phyloP scores from a whole-genome alignment of 495 filamentous ascomycete genomes.

The Penicillium samsonianum region DNA sequence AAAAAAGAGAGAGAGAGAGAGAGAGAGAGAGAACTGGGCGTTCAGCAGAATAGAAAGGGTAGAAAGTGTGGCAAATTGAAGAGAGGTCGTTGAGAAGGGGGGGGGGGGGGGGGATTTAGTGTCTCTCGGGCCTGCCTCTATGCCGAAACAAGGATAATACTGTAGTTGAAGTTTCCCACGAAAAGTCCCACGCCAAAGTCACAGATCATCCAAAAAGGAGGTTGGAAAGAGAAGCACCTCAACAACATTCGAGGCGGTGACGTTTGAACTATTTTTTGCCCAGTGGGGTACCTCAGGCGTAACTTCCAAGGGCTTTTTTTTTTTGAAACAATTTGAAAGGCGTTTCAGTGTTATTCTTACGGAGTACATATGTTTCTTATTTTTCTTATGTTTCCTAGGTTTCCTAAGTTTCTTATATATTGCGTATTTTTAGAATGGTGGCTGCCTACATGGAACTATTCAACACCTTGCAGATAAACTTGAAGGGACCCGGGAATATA shows the following conservation, averaged over 20 bases:
- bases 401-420: background rate
- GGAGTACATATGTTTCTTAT: background rate
- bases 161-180: background rate
- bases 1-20: background rate
- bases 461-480: background rate
- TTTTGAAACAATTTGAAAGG: too few relatives aligned
- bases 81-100: slow-evolving; percentile 29
- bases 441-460: background rate
- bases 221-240: slow-evolving; percentile 2
- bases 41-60: slow-evolving; percentile 9
- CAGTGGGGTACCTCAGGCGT: slow-evolving; percentile 7
- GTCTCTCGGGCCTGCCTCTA: slow-evolving; percentile 6
- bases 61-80: slow-evolving; percentile 14
- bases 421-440: background rate
- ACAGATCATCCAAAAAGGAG: slow-evolving; percentile 4
- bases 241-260: slow-evolving; percentile 35
- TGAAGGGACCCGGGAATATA: background rate
- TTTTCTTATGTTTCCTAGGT: too few relatives aligned
- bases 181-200: background rate
- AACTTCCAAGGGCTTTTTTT: too few relatives aligned
- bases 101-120: background rate
- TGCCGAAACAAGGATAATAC: slow-evolving; percentile 7
- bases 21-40: background rate
- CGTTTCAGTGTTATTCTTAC: too few relatives aligned
- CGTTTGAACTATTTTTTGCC: slow-evolving; percentile 29